phyloP scores from a whole-genome alignment of 106 monocot species.

The Dendrobium catenatum region DNA sequence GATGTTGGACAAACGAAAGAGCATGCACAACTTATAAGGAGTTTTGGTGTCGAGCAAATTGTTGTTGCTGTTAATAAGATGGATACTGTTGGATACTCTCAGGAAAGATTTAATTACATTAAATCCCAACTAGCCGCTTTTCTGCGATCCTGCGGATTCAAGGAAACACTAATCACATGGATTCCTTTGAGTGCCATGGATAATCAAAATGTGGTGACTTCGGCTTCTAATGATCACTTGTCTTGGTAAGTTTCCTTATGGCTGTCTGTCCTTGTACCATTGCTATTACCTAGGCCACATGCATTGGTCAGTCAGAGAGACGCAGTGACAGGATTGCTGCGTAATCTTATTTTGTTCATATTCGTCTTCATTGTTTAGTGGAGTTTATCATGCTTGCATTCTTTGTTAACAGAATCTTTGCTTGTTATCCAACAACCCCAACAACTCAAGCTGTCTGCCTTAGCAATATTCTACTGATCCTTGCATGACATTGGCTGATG shows the following conservation, averaged over 20 bases:
- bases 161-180: conserved; percentile 62
- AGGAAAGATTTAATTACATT: conserved; percentile 65
- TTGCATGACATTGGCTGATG: too few species aligned
- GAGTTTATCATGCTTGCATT: not conserved
- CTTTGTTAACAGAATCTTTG: not conserved
- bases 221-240: conserved; percentile 49
- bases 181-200: conserved; percentile 77
- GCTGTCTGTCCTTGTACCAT: not conserved
- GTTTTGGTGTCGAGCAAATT: conserved; percentile 88
- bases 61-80: conserved; percentile 87
- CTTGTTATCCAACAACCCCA: not conserved
- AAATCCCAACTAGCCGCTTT: conserved; percentile 59
- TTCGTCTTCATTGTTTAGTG: not conserved
- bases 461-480: not conserved
- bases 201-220: conserved; percentile 69
- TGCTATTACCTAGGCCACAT: not conserved
- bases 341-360: not conserved
- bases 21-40: conserved; percentile 90
- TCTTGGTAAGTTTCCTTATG: conserved; percentile 38
- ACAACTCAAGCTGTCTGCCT: not conserved
- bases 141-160: conserved; percentile 73
- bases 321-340: not conserved
- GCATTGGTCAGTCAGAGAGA: not conserved
- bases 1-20: conserved; percentile 84
- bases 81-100: conserved; percentile 68